These are phyloP conservation scores for Coprinopsis strossmayeri DNA, from an alignment of 768 basidiomycete genomes.

Conservation along the genomic window DNA sequence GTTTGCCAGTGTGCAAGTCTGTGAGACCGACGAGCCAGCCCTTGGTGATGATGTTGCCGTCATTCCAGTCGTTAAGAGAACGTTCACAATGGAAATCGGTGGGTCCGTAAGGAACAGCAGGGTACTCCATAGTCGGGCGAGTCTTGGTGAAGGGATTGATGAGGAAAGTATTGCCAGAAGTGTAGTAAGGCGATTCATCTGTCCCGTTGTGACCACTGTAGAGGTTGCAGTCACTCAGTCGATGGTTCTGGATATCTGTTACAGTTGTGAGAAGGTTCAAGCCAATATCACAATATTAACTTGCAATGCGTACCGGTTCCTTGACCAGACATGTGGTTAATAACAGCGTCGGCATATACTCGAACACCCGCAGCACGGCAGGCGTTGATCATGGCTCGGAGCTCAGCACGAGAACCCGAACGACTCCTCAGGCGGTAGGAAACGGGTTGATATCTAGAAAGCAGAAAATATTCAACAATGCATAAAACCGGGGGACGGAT, in stretches of 20 bases:
- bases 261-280: background rate
- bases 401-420: conserved; percentile 7
- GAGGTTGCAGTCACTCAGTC: background rate
- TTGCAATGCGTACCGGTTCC: conserved; percentile 4
- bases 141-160: conserved; percentile 8
- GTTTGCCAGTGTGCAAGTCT: conserved; percentile 8
- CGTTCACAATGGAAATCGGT: conserved; percentile 11
- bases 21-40: conserved; percentile 10
- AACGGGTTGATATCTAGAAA: conserved; percentile 5
- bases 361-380: conserved; percentile 6
- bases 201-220: conserved; percentile 10
- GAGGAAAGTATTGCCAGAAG: conserved; percentile 9
- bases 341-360: conserved; percentile 8
- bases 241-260: conserved; percentile 9
- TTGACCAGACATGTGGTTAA: conserved; percentile 11
- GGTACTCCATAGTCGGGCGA: conserved; percentile 7
- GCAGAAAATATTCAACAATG: background rate
- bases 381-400: conserved; percentile 7
- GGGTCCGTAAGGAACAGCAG: conserved; percentile 7
- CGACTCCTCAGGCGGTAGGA: conserved; percentile 8
- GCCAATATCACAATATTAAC: background rate
- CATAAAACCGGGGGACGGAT: background rate
- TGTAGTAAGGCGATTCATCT: conserved; percentile 8
- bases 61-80: conserved; percentile 5
- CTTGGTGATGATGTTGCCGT: conserved; percentile 6